Conservation (phyloP, 2,329 filamentous ascomycete genomes). For the Claviceps paspali region DNA sequence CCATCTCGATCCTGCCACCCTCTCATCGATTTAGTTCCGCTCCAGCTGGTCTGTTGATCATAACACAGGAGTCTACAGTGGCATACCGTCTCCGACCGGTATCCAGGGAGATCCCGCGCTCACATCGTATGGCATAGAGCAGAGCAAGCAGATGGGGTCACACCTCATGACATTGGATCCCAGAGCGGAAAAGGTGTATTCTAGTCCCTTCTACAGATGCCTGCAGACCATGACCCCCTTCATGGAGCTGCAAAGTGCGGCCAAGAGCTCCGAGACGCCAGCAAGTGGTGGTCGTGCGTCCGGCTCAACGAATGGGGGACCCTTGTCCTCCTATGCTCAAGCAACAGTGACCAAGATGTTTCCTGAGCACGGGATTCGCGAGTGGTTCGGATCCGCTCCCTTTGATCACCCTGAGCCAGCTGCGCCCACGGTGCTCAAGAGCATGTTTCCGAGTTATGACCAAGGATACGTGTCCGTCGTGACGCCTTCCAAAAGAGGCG, state of each 20-base stretch:
- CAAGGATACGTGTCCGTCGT: conserved; percentile 45
- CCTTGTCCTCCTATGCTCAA: neutral
- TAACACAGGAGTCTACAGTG: conserved; percentile 60
- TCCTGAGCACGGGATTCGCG: conserved; percentile 47
- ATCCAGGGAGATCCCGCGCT: conserved; percentile 79
- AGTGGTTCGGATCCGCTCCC: conserved; percentile 81
- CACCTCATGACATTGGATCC: conserved; percentile 49
- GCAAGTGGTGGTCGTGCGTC: neutral
- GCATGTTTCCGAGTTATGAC: conserved; percentile 52
- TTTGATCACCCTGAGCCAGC: conserved; percentile 78
- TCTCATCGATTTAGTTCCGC: conserved; percentile 50
- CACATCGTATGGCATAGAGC: conserved; percentile 71
- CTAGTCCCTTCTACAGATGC: conserved; percentile 75
- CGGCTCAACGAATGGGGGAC: neutral
- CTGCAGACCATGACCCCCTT: conserved; percentile 69
- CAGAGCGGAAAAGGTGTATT: conserved; percentile 63
- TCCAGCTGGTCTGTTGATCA: conserved; percentile 80
- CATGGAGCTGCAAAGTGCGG: conserved; percentile 26
- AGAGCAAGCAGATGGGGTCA: conserved; percentile 61
- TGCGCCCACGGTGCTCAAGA: conserved; percentile 41
- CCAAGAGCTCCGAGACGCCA: neutral
- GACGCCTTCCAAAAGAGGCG: conserved; percentile 54
- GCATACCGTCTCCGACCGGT: conserved; percentile 67
- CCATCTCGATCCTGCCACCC: neutral
- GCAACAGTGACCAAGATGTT: conserved; percentile 25